Evolutionary conservation across 2,329 filamentous ascomycete species (phyloP), one percentile per base, ranked within the genome.

Genomic region (Talaromyces sp.): DNA sequence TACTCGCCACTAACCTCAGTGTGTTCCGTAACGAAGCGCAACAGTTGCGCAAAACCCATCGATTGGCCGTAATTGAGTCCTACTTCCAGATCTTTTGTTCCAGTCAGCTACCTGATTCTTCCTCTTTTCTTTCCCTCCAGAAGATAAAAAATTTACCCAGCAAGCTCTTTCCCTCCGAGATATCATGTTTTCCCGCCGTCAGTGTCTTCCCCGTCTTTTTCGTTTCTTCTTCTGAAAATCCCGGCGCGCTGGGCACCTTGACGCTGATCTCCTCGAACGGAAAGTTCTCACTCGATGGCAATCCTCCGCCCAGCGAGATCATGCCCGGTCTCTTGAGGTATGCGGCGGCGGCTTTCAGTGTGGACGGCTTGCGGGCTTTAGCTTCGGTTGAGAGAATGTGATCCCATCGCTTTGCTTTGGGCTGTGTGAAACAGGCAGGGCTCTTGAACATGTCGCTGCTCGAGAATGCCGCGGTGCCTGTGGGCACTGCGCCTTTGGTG

Each of bases 61-160:
- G 92, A 88, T 77, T 96, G 92, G 35, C 90, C 91, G 73, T 99
- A 99, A 77, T 99, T 97, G 72, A 97, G 87, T 1, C 89, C 89
- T 63, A 95, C 91, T 52, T 90, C 86, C 56, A 99, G 84, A 76
- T 99, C 94, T 78, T 75, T 57, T 66, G 6, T 21, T 29, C 54
- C 21, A 31, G 58, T 66, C 48, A 67, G 62, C 53, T 32, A 9
- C 29, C 10, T 10, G 17, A 12, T n/a, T 17, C 32, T 19, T 38
- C 8, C 7, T 10, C 11, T 12, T 11, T 46, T 46, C 1, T 6
- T 46, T 14, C 12, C 32, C 4, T 35, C 19, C 17, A 43, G 17
- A 21, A 8, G 6, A 21, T 21, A 11, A n/a, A 9, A 12, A 19
- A n/a, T n/a, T 24, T 61, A 64, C 62, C 62, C 46, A 61, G 48